Base-by-base conservation (phyloP, 2,329 filamentous ascomycete species). In the Alternaria tenuissima region DNA sequence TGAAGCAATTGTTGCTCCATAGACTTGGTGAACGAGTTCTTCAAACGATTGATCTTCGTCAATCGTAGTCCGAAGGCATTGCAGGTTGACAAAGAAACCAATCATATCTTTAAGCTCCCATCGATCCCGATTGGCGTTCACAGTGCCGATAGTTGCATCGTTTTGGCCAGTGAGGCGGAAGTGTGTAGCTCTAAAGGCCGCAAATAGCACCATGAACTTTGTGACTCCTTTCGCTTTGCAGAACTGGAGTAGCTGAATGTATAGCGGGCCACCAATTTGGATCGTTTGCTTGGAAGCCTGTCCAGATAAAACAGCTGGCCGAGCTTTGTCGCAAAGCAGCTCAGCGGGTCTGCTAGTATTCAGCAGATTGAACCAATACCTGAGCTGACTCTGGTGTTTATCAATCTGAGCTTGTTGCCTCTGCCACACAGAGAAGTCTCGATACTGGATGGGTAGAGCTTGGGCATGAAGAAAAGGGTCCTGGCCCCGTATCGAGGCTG, bases 21-120 rank as follows among this genome's bases (percentile, higher is more conserved):
- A 9, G 6, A 57, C 55, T 7, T 57, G 55, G 4, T 46, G 20
- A 1, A 64, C 62, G 1, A 64, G 52, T 9, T 51, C 22, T 24
- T 56, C 24, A 34, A 64, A 64, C 3, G 49, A 24, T n/a, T 54
- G n/a, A n/a, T n/a, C n/a, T n/a, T n/a, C 28, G 28, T 30, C 22
- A 20, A 64, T 22, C 3, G 18, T 59, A 3, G 18, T 62, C 12
- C 59, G 54, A 26, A 64, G 30, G n/a, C 61, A 63, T 9, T 63
- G 61, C 12, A 61, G 39, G 24, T 63, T 63, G 18, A 63, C 54
- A 56, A 64, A 64, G 55, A 62, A 64, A 7, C 62, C 62, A 9
- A 64, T 62, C 38, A 62, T 55, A 7, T 62, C 58, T 51, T 49
- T 53, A 0, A 64, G 14, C 30, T 64, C 62, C 59, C 39, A 62